Base-by-base conservation (phyloP, 306 rosid genomes). In the Ziziphus jujuba region DNA sequence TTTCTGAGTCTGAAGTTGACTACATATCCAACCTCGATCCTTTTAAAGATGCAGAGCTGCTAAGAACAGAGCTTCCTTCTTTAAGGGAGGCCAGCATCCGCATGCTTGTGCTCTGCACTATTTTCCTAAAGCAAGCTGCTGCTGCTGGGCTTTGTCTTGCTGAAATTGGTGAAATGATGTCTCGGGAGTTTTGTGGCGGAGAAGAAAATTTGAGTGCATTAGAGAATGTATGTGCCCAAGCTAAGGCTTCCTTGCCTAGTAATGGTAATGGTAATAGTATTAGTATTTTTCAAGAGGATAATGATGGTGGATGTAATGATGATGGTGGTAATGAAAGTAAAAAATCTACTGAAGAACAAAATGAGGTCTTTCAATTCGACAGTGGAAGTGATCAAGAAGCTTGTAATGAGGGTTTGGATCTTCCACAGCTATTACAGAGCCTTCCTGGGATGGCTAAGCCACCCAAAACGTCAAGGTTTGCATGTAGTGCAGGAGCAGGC, bases 131-230 rank as follows among this genome's bases (percentile, higher is more conserved):
- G 84, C 80, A 50, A 56, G 89, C 96, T 65, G 84, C 75, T 65
- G 78, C 82, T 55, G 65, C 80, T 16, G 98, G 96, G 52, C 82
- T 87, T 43, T 83, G 88, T 62, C 91, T 92, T 25, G 84, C 91
- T 71, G 87, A 83, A 6, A 90, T 92, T 51, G 98, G 96, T 5
- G 82, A 84, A 53, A 82, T 92, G 91, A 87, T 92, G 93, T 85
- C 93, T 6, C 72, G 97, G 71, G 78, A 77, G 25, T 84, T 80
- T 50, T 51, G 81, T 56, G 75, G 75, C 1, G 91, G 82, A 2
- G 84, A 78, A 35, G 91, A 86, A 65, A 65, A 36, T 11, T 67
- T 71, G 0, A 92, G 98, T 51, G 74, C 65, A 25, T 44, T 92
- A 40, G 96, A 92, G 67, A 82, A 66, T 12, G 73, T 90, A 11